These are phyloP conservation scores for Fusarium sp. DNA, from an alignment of 2,329 filamentous ascomycete genomes.

Conservation along the genomic window DNA sequence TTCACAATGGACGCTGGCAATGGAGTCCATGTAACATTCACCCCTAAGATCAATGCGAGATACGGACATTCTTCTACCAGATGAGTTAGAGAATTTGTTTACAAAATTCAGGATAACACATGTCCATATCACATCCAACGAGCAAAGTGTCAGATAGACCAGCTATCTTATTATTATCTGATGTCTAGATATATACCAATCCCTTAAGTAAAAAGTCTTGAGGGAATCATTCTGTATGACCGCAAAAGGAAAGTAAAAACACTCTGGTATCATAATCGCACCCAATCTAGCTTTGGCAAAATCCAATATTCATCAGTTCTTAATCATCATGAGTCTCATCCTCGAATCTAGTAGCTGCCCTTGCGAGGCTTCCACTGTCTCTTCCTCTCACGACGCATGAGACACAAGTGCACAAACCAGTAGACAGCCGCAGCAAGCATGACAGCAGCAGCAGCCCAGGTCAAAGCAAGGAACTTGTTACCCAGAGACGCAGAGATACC, in stretches of 20 bases:
- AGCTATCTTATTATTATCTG: conserved; percentile 41
- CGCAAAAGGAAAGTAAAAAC: conserved; percentile 25
- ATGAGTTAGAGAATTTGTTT: no score
- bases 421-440: conserved; percentile 57
- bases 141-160: conserved; percentile 23
- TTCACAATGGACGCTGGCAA: no score
- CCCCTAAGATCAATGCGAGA: no score
- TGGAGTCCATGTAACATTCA: no score
- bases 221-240: conserved; percentile 15
- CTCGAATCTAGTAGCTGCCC: conserved; percentile 45
- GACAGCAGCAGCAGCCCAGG: conserved; percentile 62
- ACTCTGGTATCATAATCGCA: conserved; percentile 41
- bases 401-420: conserved; percentile 56
- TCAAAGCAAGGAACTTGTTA: conserved; percentile 59
- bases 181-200: conserved; percentile 15
- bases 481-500: conserved; percentile 61
- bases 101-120: background rate
- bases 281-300: conserved; percentile 12
- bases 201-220: conserved; percentile 5
- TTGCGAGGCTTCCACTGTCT: conserved; percentile 47
- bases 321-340: conserved; percentile 17
- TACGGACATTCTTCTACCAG: no score
- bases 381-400: conserved; percentile 48
- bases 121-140: background rate
- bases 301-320: conserved; percentile 23